Conservation (phyloP, 1,284 basidiomycete genomes). For the Amylostereum areolatum region DNA sequence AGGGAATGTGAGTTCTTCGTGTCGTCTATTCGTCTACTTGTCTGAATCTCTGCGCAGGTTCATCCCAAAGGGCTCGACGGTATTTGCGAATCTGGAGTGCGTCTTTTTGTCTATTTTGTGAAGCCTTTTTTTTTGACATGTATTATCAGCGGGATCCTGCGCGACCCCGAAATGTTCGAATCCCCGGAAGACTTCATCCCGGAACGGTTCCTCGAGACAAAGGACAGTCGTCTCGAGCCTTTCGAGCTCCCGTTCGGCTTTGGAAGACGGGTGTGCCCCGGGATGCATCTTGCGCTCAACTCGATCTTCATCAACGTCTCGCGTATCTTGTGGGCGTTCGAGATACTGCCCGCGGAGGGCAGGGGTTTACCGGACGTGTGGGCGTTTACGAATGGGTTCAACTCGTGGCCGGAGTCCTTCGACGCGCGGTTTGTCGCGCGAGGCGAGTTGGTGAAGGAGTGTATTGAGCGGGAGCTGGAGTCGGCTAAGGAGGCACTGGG, state of each 20-base stretch:
- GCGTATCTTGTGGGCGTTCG: constrained; percentile 36
- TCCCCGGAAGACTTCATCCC: constrained; percentile 33
- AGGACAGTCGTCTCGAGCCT: constrained; percentile 28
- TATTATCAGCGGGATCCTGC: constrained; percentile 33
- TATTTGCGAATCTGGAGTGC: constrained; percentile 38
- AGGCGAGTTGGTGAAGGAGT: constrained; percentile 16
- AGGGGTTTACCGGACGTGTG: constrained; percentile 24
- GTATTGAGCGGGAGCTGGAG: constrained; percentile 23
- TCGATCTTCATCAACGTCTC: constrained; percentile 37
- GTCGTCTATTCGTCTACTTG: background rate
- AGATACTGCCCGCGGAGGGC: constrained; percentile 27
- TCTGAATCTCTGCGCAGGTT: constrained; percentile 22
- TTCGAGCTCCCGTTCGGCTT: constrained; percentile 44
- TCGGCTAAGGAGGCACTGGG: constrained; percentile 15
- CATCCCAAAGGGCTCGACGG: constrained; percentile 38
- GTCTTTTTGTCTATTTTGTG: constrained; percentile 4
- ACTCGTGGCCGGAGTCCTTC: constrained; percentile 38
- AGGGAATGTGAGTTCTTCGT: constrained; percentile 28
- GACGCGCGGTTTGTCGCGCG: constrained; percentile 28
- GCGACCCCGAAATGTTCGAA: constrained; percentile 27
- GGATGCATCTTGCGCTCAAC: constrained; percentile 39
- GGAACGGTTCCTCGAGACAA: constrained; percentile 32
- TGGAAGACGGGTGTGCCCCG: constrained; percentile 39
- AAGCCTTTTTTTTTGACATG: background rate
- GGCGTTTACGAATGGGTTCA: constrained; percentile 40